phyloP scores from a whole-genome alignment of 1,284 basidiomycete genomes.

The Ceratobasidium sp. region DNA sequence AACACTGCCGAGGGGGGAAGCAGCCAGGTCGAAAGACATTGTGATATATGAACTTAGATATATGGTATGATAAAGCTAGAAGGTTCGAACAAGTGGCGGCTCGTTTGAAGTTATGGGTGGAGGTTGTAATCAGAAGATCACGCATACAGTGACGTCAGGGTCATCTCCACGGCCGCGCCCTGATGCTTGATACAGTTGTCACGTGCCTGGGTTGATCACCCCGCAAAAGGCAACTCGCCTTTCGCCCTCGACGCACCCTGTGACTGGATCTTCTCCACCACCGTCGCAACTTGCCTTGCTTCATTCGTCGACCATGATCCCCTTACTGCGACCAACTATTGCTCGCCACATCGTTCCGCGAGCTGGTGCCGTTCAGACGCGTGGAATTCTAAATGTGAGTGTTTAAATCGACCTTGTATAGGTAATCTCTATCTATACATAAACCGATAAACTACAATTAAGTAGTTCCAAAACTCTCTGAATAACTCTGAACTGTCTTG shows the following conservation, averaged over 20 bases:
- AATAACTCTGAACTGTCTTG: too few species aligned
- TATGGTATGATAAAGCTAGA: too few species aligned
- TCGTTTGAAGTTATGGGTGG: too few species aligned
- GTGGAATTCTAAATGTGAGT: slow-evolving; percentile 27
- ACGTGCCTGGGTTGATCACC: slow-evolving; percentile 8
- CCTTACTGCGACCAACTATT: background rate
- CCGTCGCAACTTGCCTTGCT: background rate
- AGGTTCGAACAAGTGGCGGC: too few species aligned
- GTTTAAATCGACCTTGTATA: too few species aligned
- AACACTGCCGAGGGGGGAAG: background rate
- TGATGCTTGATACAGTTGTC: slow-evolving; percentile 14
- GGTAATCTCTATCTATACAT: too few species aligned
- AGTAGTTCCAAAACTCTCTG: too few species aligned
- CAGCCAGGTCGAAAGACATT: background rate
- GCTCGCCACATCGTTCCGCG: background rate
- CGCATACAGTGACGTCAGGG: slow-evolving; percentile 36
- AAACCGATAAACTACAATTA: too few species aligned
- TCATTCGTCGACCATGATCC: background rate
- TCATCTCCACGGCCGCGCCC: slow-evolving; percentile 8
- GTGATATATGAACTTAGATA: background rate
- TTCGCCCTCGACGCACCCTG: background rate
- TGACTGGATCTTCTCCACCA: slow-evolving; percentile 11
- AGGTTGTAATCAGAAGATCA: background rate
- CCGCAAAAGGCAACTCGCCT: slow-evolving; percentile 4
- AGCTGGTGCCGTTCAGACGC: slow-evolving; percentile 19